Conservation (phyloP, 371 early-diverging fungal species). For the Lichtheimia hyalospora region DNA sequence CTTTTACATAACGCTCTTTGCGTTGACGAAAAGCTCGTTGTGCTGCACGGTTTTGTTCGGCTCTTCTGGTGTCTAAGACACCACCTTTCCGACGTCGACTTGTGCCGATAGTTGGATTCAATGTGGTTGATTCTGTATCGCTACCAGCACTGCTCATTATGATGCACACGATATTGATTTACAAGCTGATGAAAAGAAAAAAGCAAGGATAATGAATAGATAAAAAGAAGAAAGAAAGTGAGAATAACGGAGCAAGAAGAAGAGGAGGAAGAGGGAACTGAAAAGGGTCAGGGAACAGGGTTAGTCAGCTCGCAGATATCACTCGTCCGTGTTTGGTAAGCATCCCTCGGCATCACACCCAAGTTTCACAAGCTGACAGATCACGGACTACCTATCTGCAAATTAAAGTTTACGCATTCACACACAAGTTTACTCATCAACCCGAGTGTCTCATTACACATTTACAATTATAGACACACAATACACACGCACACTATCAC, state of each 20-base stretch:
- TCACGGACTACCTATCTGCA: not conserved
- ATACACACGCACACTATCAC: not conserved
- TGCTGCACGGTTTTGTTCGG: slow-evolving; percentile 63
- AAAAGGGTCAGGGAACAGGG: not conserved
- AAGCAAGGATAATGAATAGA: not conserved
- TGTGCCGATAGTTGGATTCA: not conserved
- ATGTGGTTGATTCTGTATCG: not conserved
- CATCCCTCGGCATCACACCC: not conserved
- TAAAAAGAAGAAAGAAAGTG: slow-evolving; percentile 2
- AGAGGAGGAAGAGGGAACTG: slow-evolving; percentile 1
- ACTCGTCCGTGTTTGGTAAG: not conserved
- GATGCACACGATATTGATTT: not conserved
- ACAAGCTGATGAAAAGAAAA: not conserved
- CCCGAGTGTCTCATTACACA: not conserved
- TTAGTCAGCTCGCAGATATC: slow-evolving; percentile 2
- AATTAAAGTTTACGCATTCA: not conserved
- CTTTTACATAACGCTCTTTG: slow-evolving; percentile 61
- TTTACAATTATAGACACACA: not conserved
- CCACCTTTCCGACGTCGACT: slow-evolving; percentile 8
- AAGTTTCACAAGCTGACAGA: slow-evolving; percentile 3
- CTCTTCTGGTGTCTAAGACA: slow-evolving; percentile 9
- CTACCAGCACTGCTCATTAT: not conserved
- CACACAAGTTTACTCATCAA: too few relatives aligned
- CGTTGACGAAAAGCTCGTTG: slow-evolving; percentile 73
- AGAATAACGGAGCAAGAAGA: not conserved